Conservation (phyloP, 352 stramenopile species). For the Phytopythium delawarense region DNA sequence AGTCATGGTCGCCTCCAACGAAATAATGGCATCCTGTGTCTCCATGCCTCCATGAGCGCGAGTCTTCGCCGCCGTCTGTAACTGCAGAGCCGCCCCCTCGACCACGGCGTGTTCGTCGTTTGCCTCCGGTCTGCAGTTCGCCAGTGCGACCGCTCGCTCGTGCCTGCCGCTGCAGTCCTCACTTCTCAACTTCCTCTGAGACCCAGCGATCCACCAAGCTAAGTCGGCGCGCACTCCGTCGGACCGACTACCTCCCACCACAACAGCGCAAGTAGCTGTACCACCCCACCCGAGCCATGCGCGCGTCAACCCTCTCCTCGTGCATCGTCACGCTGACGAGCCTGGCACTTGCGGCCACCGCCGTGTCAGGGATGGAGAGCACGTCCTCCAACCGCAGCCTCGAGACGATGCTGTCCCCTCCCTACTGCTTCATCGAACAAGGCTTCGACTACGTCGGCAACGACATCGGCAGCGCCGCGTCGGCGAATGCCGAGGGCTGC, state of each 20-base stretch:
- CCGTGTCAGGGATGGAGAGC: too few species aligned
- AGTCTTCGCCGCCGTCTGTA: background rate
- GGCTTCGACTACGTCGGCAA: constrained; percentile 17
- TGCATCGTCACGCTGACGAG: too few species aligned
- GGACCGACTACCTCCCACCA: background rate
- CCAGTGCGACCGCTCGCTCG: background rate
- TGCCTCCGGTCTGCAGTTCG: background rate
- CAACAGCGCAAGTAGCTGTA: background rate
- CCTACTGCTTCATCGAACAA: too few species aligned
- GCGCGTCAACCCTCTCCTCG: too few species aligned
- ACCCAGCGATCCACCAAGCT: background rate
- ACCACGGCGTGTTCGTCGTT: background rate
- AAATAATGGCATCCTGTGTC: background rate
- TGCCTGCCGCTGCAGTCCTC: background rate
- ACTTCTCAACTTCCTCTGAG: constrained; percentile 2
- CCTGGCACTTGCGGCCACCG: too few species aligned
- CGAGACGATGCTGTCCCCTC: too few species aligned
- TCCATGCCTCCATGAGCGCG: background rate
- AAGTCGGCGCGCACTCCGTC: background rate
- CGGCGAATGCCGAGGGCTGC: constrained; percentile 8
- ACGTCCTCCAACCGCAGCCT: too few species aligned
- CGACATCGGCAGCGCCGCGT: constrained; percentile 16
- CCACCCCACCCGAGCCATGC: background rate
- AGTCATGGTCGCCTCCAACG: background rate
- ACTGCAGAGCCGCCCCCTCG: background rate